Base-by-base conservation (phyloP, 108 stramenopile genomes). In the Fragilaria radians region DNA sequence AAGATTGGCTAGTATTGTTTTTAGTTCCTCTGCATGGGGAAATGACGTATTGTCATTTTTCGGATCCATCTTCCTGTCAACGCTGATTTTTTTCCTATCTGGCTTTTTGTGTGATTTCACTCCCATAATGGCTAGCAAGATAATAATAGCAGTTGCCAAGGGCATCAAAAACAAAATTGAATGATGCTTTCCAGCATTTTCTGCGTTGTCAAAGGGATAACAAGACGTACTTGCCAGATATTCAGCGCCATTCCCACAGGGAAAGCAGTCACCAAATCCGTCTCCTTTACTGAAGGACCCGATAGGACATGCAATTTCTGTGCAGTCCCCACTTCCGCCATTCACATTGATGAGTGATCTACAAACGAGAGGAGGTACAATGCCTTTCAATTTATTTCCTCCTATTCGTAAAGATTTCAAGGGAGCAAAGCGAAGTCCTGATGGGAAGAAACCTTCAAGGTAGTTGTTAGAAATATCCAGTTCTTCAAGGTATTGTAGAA, bases 381-480 rank as follows among this genome's bases (percentile, higher is more conserved):
- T 56, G 28, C 82, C 82, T n/a, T 63, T 57, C 17, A 83, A 55
- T 22, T 57, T 58, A 52, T 76, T 83, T 1, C 79, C 82, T 0
- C 78, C 71, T 28, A 83, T 30, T 30, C 68, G 68, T 19, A 83
- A 26, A 26, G 45, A 31, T 19, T 68, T 65, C 29, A 83, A 48
- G 1, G 76, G 76, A 9, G 82, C 67, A 68, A 70, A 80, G 33
- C 71, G 61, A 32, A 83, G 56, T 49, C 78, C 82, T 34, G 69
- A 71, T 4, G 82, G 82, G 11, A 83, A 9, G 29, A 63, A 67
- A 21, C 82, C 82, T 29, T 54, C 60, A 25, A 83, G 57, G n/a
- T 62, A 24, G 49, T 83, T 83, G 54, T 83, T 67, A 3, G 71
- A 73, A 5, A 83, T 32, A 49, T 83, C 82, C 30, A 83, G 46